phyloP scores from a whole-genome alignment of 495 filamentous ascomycete genomes.

The Schizothecium vesticola region DNA sequence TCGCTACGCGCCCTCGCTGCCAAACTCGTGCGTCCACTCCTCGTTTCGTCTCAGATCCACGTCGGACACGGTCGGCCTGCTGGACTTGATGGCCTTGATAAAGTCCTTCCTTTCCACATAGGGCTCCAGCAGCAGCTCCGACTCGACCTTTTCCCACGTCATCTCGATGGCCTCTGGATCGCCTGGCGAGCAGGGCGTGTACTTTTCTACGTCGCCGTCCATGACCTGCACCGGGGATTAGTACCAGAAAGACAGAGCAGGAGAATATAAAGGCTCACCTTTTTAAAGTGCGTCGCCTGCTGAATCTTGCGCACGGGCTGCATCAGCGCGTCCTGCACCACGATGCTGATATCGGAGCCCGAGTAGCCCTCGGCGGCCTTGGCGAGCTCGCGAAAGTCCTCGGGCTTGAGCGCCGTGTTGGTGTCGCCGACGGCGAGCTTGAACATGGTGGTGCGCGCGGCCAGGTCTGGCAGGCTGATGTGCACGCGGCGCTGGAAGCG shows the following conservation, averaged over 20 bases:
- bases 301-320: slow-evolving; percentile 96
- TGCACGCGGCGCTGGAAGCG: slow-evolving; percentile 96
- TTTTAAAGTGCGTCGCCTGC: slow-evolving; percentile 97
- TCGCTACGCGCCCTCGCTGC: slow-evolving; percentile 70
- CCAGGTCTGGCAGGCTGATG: slow-evolving; percentile 83
- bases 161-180: slow-evolving; percentile 81
- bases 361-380: slow-evolving; percentile 88
- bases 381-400: slow-evolving; percentile 74
- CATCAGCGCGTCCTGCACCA: slow-evolving; percentile 96
- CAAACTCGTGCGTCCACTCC: slow-evolving; percentile 96
- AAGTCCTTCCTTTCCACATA: slow-evolving; percentile 87
- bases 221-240: slow-evolving; percentile 50
- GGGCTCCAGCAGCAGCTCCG: slow-evolving; percentile 79
- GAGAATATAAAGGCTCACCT: slow-evolving; percentile 46
- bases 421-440: slow-evolving; percentile 88
- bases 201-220: slow-evolving; percentile 63
- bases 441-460: slow-evolving; percentile 94
- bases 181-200: slow-evolving; percentile 92
- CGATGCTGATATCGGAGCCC: slow-evolving; percentile 92
- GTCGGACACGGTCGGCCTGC: slow-evolving; percentile 80
- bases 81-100: slow-evolving; percentile 80
- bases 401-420: slow-evolving; percentile 72
- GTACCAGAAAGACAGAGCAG: background rate
- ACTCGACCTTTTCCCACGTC: slow-evolving; percentile 83
- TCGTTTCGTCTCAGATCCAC: slow-evolving; percentile 78